phyloP scores from a whole-genome alignment of 1,284 basidiomycete species.

The Pterula multifida region DNA sequence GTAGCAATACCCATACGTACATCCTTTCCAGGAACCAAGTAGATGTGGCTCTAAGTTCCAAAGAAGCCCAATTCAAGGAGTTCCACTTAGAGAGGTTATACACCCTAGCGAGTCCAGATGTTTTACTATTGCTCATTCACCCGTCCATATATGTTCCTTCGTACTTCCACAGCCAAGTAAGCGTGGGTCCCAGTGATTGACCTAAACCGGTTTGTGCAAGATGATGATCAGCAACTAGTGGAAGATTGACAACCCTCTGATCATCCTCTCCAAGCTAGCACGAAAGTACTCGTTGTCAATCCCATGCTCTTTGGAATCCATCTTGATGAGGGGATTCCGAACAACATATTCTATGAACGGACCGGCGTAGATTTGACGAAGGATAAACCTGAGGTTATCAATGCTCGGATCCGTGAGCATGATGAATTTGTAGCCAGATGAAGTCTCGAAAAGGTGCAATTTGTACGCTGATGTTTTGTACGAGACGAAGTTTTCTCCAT shows the following conservation, averaged over 20 bases:
- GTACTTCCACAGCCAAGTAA: too few relatives aligned
- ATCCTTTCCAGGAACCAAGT: too few relatives aligned
- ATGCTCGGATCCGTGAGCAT: constrained; percentile 82
- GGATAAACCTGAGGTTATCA: constrained; percentile 73
- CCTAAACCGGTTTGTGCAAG: too few relatives aligned
- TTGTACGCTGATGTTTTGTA: constrained; percentile 91
- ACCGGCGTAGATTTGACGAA: constrained; percentile 86
- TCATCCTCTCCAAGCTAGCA: constrained; percentile 66
- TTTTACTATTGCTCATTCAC: too few relatives aligned
- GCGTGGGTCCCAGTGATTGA: too few relatives aligned
- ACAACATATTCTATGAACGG: constrained; percentile 92
- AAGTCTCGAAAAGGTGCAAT: constrained; percentile 86
- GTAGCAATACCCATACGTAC: too few relatives aligned
- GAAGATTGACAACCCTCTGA: constrained; percentile 57
- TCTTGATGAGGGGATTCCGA: constrained; percentile 75
- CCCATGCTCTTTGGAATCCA: constrained; percentile 73
- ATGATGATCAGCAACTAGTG: too few relatives aligned
- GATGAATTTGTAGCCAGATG: constrained; percentile 91
- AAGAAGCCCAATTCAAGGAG: too few relatives aligned
- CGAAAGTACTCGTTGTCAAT: constrained; percentile 91
- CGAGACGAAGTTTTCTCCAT: constrained; percentile 84
- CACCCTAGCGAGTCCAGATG: too few relatives aligned
- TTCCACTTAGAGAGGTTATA: too few relatives aligned
- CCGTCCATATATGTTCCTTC: too few relatives aligned
- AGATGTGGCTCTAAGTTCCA: too few relatives aligned